phyloP scores from a whole-genome alignment of 805 yeast species.

The Metschnikowia picachoensis region DNA sequence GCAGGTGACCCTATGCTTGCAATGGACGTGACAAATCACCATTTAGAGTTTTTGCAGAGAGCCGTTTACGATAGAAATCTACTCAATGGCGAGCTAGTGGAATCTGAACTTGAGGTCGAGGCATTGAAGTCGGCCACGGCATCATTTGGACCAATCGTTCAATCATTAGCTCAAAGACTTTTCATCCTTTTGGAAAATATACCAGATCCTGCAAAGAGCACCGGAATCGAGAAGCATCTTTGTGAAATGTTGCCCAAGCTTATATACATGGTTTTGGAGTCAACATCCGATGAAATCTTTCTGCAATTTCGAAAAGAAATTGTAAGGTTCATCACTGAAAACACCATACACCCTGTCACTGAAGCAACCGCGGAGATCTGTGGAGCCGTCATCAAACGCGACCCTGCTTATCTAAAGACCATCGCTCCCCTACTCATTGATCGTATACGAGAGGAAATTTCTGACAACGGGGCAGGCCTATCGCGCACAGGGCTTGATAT shows the following conservation, averaged over 20 bases:
- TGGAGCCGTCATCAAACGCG: constrained; percentile 66
- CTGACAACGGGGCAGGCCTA: constrained; percentile 77
- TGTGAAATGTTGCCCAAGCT: constrained; percentile 35
- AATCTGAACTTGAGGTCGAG: constrained; percentile 41
- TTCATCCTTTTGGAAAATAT: constrained; percentile 65
- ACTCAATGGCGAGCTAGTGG: constrained; percentile 33
- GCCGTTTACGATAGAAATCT: constrained; percentile 26
- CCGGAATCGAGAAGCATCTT: constrained; percentile 48
- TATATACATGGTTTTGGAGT: constrained; percentile 41
- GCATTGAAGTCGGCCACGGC: constrained; percentile 74
- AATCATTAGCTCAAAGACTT: constrained; percentile 52
- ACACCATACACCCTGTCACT: constrained; percentile 56
- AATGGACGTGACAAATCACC: constrained; percentile 60
- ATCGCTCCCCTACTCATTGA: constrained; percentile 44
- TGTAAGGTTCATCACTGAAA: constrained; percentile 55
- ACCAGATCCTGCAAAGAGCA: constrained; percentile 53
- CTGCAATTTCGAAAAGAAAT: constrained; percentile 42
- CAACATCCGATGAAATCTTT: constrained; percentile 57
- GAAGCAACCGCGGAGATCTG: constrained; percentile 69
- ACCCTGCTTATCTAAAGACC: constrained; percentile 45
- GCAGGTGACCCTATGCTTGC: constrained; percentile 35
- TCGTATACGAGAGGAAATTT: constrained; percentile 61
- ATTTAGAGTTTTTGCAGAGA: constrained; percentile 51
- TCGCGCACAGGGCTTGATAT: constrained; percentile 63
- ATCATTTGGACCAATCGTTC: constrained; percentile 59